phyloP scores from a whole-genome alignment of 1,284 basidiomycete genomes.

The Boletus austroedulis region DNA sequence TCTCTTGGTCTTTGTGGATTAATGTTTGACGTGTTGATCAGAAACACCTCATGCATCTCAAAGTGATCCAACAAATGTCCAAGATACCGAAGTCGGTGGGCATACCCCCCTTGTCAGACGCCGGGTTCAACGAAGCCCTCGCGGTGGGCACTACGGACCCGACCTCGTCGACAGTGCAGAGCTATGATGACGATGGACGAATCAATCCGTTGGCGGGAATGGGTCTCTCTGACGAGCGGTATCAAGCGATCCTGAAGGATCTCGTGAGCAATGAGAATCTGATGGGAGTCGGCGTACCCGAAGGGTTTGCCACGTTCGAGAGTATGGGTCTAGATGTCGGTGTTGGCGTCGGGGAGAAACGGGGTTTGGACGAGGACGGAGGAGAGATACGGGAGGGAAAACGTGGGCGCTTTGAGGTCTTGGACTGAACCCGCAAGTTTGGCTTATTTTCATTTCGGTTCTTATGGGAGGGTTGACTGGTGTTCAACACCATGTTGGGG shows the following conservation, averaged over 20 bases:
- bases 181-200: constrained; percentile 48
- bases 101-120: constrained; percentile 66
- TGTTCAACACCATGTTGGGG: neutral
- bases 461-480: neutral
- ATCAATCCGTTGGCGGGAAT: constrained; percentile 73
- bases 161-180: constrained; percentile 19
- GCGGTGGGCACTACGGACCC: constrained; percentile 30
- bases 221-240: constrained; percentile 75
- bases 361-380: constrained; percentile 43
- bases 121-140: constrained; percentile 56
- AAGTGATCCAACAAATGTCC: constrained; percentile 82
- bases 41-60: constrained; percentile 93
- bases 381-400: constrained; percentile 55
- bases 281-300: constrained; percentile 37
- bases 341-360: constrained; percentile 38
- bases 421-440: constrained; percentile 46
- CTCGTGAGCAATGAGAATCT: constrained; percentile 60
- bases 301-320: constrained; percentile 30
- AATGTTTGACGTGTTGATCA: constrained; percentile 28
- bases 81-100: constrained; percentile 65
- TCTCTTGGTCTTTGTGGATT: neutral
- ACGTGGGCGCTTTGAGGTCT: constrained; percentile 65
- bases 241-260: constrained; percentile 63
- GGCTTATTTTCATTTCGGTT: neutral
- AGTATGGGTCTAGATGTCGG: constrained; percentile 20